Conservation (phyloP, 2,329 filamentous ascomycete genomes). For the Colletotrichum siamense region DNA sequence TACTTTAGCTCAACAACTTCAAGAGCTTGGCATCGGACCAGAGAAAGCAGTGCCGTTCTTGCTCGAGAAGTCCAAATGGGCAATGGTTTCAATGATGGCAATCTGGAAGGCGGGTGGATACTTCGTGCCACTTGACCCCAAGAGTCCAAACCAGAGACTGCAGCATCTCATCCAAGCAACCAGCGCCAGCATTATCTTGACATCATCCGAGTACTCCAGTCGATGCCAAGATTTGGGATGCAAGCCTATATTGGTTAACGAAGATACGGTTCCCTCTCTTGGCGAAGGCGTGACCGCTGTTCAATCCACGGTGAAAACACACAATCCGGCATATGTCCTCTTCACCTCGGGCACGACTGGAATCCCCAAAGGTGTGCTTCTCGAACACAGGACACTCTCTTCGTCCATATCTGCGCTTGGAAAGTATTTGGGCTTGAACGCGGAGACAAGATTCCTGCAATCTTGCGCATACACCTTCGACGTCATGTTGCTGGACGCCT, state of each 20-base stretch:
- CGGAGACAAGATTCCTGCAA: slow-evolving; percentile 27
- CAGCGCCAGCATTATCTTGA: neutral
- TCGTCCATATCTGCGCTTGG: slow-evolving; percentile 18
- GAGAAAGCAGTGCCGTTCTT: slow-evolving; percentile 14
- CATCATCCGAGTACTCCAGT: neutral
- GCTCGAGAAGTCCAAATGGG: slow-evolving; percentile 9
- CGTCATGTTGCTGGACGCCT: slow-evolving; percentile 12
- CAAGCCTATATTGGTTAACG: neutral
- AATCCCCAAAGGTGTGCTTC: slow-evolving; percentile 29
- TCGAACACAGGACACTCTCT: slow-evolving; percentile 25
- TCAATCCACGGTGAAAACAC: neutral
- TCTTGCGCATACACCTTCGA: slow-evolving; percentile 27
- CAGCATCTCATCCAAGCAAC: neutral
- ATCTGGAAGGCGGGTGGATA: slow-evolving; percentile 3
- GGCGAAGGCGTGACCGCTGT: too few species aligned
- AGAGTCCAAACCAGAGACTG: neutral
- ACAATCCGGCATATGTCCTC: slow-evolving; percentile 27
- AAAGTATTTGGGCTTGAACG: neutral
- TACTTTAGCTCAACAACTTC: slow-evolving; percentile 18
- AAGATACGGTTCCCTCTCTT: neutral
- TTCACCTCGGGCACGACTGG: slow-evolving; percentile 35
- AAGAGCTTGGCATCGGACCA: slow-evolving; percentile 17
- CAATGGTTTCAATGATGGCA: slow-evolving; percentile 8
- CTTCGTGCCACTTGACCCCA: slow-evolving; percentile 11
- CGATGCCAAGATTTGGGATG: neutral